These are phyloP conservation scores for Paecilomyces niveus DNA, from an alignment of 2,329 filamentous ascomycete genomes.

Conservation along the genomic window DNA sequence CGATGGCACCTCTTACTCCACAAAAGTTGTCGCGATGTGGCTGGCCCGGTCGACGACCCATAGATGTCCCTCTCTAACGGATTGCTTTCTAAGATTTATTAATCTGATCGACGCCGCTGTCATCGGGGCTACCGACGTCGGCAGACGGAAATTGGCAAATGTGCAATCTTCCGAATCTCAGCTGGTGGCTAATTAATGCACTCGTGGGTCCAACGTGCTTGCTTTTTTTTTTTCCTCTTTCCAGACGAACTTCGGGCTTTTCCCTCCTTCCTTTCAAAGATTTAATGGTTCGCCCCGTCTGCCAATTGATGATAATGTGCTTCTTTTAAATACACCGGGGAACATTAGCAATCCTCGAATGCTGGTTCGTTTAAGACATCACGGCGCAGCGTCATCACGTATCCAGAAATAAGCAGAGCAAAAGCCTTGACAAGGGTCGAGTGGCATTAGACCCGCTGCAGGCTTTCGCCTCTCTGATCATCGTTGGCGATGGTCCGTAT, in stretches of 20 bases:
- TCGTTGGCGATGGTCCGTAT: neutral
- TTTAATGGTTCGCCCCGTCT: neutral
- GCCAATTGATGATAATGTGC: neutral
- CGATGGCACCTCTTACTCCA: neutral
- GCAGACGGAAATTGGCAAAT: neutral
- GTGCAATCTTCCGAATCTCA: neutral
- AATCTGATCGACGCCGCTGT: neutral
- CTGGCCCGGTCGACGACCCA: neutral
- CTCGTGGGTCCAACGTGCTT: neutral
- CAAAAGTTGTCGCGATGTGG: neutral
- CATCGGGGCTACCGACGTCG: neutral
- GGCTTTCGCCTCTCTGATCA: too few species aligned
- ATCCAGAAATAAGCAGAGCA: neutral
- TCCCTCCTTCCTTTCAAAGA: neutral
- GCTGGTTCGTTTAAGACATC: neutral
- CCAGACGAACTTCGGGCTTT: neutral
- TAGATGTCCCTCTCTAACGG: neutral
- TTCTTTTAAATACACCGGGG: neutral
- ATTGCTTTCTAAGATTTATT: neutral
- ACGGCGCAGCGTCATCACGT: neutral
- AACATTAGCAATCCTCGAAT: neutral
- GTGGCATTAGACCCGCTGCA: too few species aligned
- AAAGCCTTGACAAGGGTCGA: neutral
- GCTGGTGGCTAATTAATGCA: neutral
- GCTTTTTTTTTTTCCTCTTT: neutral